phyloP scores from a whole-genome alignment of 2,329 filamentous ascomycete species.

The Erysiphe pulchra region DNA sequence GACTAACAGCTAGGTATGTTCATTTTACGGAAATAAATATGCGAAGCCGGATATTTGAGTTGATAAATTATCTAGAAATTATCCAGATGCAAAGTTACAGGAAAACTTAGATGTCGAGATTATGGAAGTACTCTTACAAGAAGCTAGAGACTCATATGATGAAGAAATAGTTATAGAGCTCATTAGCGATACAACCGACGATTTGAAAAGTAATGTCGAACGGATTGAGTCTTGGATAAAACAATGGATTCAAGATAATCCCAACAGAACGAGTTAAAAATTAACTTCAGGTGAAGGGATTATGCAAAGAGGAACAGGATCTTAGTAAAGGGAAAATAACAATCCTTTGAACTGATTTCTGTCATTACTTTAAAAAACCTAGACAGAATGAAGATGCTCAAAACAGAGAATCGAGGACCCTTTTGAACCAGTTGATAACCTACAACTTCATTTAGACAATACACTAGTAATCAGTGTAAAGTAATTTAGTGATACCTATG shows the following conservation, averaged over 20 bases:
- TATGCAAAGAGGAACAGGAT: too few relatives aligned
- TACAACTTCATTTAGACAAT: too few relatives aligned
- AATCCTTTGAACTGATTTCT: too few relatives aligned
- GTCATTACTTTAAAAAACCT: too few relatives aligned
- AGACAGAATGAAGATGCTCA: too few relatives aligned
- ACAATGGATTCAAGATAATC: slow-evolving; percentile 53
- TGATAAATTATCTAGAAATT: slow-evolving; percentile 28
- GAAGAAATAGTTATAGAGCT: slow-evolving; percentile 76
- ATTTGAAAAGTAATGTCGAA: slow-evolving; percentile 74
- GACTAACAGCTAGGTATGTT: slow-evolving; percentile 41
- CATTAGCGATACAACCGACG: slow-evolving; percentile 52
- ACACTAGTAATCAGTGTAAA: too few relatives aligned
- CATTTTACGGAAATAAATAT: neutral
- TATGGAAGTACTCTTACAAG: slow-evolving; percentile 80
- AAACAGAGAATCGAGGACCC: too few relatives aligned
- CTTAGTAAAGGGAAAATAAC: too few relatives aligned
- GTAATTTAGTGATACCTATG: neutral
- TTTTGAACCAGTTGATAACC: too few relatives aligned
- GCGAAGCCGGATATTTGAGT: neutral
- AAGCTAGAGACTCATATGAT: slow-evolving; percentile 69
- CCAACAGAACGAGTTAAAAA: slow-evolving; percentile 2
- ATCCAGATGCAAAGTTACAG: slow-evolving; percentile 66
- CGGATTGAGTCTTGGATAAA: slow-evolving; percentile 60
- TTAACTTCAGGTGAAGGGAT: neutral
- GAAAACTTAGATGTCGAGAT: slow-evolving; percentile 96